Conservation (phyloP, 2,329 filamentous ascomycete species). For the Fusarium mundagurra region DNA sequence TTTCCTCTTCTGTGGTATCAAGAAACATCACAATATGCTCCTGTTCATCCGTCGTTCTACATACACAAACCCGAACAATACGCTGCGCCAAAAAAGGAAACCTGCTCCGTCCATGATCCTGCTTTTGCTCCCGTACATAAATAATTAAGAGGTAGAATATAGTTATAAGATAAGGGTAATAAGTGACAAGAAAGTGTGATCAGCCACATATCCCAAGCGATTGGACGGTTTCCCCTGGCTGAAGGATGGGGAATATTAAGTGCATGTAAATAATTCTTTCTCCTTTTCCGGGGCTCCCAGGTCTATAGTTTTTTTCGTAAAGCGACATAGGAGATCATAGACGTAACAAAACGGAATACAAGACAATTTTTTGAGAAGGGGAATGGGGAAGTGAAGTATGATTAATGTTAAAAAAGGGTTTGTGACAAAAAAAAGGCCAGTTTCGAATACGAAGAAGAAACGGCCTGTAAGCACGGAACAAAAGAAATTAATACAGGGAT, state of each 20-base stretch:
- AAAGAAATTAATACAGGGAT: slow-evolving; percentile 37
- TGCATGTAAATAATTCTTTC: slow-evolving; percentile 42
- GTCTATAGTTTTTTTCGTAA: slow-evolving; percentile 41
- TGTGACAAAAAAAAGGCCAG: slow-evolving; percentile 34
- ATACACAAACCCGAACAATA: slow-evolving; percentile 33
- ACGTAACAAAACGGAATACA: slow-evolving; percentile 30
- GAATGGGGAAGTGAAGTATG: slow-evolving; percentile 26
- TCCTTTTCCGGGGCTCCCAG: slow-evolving; percentile 41
- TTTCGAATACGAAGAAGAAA: slow-evolving; percentile 31
- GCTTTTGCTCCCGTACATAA: slow-evolving; percentile 25
- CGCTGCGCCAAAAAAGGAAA: slow-evolving; percentile 33
- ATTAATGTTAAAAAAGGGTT: slow-evolving; percentile 31
- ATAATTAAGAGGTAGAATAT: slow-evolving; percentile 29
- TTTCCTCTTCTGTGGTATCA: slow-evolving; percentile 1
- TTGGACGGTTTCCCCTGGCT: slow-evolving; percentile 39
- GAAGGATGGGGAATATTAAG: slow-evolving; percentile 40
- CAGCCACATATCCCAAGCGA: slow-evolving; percentile 40
- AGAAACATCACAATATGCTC: slow-evolving; percentile 9
- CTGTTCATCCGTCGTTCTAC: slow-evolving; percentile 19
- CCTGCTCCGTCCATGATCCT: slow-evolving; percentile 18
- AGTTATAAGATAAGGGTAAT: slow-evolving; percentile 28
- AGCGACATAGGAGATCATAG: slow-evolving; percentile 43
- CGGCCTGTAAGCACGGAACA: slow-evolving; percentile 36
- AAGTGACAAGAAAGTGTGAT: slow-evolving; percentile 35
- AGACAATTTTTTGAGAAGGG: slow-evolving; percentile 24